Evolutionary conservation across 805 yeast species (phyloP).

Genomic region (Lachancea meyersii): DNA sequence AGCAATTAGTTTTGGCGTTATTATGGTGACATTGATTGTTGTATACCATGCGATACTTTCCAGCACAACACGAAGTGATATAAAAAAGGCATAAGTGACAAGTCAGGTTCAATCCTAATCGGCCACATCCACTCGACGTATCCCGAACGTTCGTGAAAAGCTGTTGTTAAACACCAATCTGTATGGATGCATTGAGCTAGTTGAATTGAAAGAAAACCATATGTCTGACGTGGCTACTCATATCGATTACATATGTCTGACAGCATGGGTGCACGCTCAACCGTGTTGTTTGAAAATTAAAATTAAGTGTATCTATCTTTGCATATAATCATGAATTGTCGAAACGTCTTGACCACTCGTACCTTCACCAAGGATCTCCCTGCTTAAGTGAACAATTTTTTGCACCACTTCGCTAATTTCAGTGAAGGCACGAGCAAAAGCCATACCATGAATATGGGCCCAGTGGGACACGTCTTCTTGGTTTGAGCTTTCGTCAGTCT

Average conservation of each 20-base stretch:
- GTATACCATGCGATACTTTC: slow-evolving; percentile 63
- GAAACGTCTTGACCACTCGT: neutral
- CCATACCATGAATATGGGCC: slow-evolving; percentile 45
- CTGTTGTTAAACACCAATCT: too few relatives aligned
- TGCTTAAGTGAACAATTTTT: slow-evolving; percentile 33
- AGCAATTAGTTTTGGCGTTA: slow-evolving; percentile 67
- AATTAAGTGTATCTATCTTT: too few relatives aligned
- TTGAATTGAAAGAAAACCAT: too few relatives aligned
- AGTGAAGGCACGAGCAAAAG: slow-evolving; percentile 44
- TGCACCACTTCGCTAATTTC: slow-evolving; percentile 41
- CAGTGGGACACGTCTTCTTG: slow-evolving; percentile 34
- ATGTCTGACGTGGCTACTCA: too few relatives aligned
- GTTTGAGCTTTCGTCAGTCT: neutral
- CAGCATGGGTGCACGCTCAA: too few relatives aligned
- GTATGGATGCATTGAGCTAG: too few relatives aligned
- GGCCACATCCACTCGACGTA: neutral
- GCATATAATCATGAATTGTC: neutral
- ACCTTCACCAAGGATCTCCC: slow-evolving; percentile 42
- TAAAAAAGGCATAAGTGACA: neutral
- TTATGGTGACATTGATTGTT: slow-evolving; percentile 63
- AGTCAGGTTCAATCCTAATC: neutral
- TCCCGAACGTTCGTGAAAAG: too few relatives aligned
- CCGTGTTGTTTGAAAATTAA: too few relatives aligned
- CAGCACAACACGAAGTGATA: slow-evolving; percentile 24
- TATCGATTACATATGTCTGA: too few relatives aligned